These are phyloP conservation scores for Trichoderma polysporum DNA, from an alignment of 2,329 filamentous ascomycete genomes.

Conservation along the genomic window DNA sequence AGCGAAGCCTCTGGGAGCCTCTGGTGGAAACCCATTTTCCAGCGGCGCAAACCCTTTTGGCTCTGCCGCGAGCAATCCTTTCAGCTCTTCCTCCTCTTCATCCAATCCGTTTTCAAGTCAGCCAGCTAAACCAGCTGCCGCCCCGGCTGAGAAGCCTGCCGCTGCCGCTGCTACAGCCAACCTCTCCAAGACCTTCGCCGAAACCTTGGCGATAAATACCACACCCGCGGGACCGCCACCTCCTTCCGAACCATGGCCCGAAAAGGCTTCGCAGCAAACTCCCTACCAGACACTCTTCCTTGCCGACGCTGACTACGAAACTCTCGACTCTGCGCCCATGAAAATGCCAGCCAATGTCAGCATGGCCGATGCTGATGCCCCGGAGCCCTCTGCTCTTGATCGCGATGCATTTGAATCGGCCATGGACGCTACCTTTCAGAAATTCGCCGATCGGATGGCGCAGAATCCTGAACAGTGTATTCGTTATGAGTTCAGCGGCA, in stretches of 20 bases:
- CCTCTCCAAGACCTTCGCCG: conserved; percentile 65
- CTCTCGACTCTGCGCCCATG: conserved; percentile 61
- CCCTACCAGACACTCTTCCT: conserved; percentile 78
- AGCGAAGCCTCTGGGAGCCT: conserved; percentile 48
- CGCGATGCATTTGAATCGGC: conserved; percentile 70
- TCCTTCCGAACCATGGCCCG: conserved; percentile 73
- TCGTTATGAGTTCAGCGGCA: conserved; percentile 73
- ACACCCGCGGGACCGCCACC: conserved; percentile 35
- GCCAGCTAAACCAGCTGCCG: conserved; percentile 36
- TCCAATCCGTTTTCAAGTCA: conserved; percentile 34
- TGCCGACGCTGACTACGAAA: conserved; percentile 88
- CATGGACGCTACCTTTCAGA: conserved; percentile 75
- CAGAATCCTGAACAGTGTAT: conserved; percentile 84
- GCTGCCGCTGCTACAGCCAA: conserved; percentile 27
- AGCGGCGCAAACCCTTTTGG: conserved; percentile 51
- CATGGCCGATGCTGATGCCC: conserved; percentile 41
- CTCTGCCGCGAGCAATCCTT: conserved; percentile 34
- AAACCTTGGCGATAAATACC: conserved; percentile 73
- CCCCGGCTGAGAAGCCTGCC: conserved; percentile 29
- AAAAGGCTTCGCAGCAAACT: conserved; percentile 59
- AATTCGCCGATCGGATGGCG: conserved; percentile 72
- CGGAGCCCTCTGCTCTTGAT: conserved; percentile 55
- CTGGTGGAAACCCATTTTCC: conserved; percentile 60
- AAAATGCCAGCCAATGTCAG: conserved; percentile 52
- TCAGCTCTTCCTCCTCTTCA: conserved; percentile 28